phyloP scores from a whole-genome alignment of 495 filamentous ascomycete genomes.

The Aeminium ludgeri region DNA sequence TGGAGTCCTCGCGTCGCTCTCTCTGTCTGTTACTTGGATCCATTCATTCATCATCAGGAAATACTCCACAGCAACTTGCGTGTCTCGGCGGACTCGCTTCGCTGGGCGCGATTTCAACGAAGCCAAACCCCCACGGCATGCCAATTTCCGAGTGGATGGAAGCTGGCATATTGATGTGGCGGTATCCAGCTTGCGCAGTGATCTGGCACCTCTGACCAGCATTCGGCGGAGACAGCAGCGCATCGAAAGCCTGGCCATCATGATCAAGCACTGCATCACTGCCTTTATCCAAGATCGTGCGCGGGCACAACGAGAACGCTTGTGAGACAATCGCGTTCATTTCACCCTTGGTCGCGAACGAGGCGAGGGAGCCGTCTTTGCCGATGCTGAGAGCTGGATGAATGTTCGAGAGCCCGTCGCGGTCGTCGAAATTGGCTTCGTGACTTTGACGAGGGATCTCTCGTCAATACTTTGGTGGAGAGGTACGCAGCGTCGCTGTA shows the following conservation, averaged over 20 bases:
- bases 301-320: conserved; percentile 44
- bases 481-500: too few species aligned
- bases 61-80: conserved; percentile 55
- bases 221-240: conserved; percentile 49
- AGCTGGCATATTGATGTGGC: conserved; percentile 50
- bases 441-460: conserved; percentile 46
- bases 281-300: conserved; percentile 41
- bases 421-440: conserved; percentile 47
- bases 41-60: conserved; percentile 28
- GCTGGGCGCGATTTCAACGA: conserved; percentile 49
- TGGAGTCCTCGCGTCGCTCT: too few species aligned
- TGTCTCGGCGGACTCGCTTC: conserved; percentile 46
- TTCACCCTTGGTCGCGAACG: conserved; percentile 39
- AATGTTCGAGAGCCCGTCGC: conserved; percentile 40
- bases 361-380: conserved; percentile 51
- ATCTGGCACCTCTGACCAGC: conserved; percentile 43
- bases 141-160: conserved; percentile 35
- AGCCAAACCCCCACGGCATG: conserved; percentile 53
- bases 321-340: conserved; percentile 50
- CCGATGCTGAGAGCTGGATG: conserved; percentile 52
- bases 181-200: conserved; percentile 46
- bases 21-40: conserved; percentile 21
- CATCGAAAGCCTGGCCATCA: conserved; percentile 33
- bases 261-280: conserved; percentile 47
- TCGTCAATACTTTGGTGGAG: too few species aligned